Evolutionary conservation across 257 asterid genomes (phyloP).

Genomic region (Apocynum venetum): DNA sequence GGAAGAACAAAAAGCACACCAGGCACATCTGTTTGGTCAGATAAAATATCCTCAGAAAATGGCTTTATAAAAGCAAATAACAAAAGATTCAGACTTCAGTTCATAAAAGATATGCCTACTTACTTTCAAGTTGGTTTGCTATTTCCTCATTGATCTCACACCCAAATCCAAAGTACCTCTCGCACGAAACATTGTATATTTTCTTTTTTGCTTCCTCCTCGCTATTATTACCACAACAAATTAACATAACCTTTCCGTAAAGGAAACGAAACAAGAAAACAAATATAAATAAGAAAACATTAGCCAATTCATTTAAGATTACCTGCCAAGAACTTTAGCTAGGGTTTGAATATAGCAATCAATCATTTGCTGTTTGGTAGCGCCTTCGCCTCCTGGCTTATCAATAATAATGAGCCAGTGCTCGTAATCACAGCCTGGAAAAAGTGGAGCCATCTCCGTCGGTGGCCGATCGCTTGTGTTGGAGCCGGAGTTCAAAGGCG

Average conservation of each 20-base stretch:
- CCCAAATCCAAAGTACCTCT: constrained; percentile 91
- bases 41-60: background rate
- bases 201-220: constrained; percentile 93
- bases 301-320: background rate
- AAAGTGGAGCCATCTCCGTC: constrained; percentile 93
- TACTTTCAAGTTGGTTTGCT: constrained; percentile 95
- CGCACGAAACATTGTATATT: constrained; percentile 90
- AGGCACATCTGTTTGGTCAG: constrained; percentile 56
- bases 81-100: background rate
- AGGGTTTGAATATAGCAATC: constrained; percentile 82
- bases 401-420: constrained; percentile 99
- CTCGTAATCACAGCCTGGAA: constrained; percentile 94
- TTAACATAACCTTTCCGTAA: background rate
- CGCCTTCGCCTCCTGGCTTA: constrained; percentile 97
- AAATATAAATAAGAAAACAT: background rate
- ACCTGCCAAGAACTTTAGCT: constrained; percentile 87
- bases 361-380: constrained; percentile 84
- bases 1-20: constrained; percentile 97
- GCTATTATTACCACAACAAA: constrained; percentile 20
- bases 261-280: too few relatives aligned
- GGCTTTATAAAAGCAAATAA: background rate
- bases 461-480: constrained; percentile 87
- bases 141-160: constrained; percentile 97
- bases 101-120: background rate
- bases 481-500: constrained; percentile 80